Evolutionary conservation across 169 alveolate genomes (phyloP).

Genomic region (Eimeria maxima): DNA sequence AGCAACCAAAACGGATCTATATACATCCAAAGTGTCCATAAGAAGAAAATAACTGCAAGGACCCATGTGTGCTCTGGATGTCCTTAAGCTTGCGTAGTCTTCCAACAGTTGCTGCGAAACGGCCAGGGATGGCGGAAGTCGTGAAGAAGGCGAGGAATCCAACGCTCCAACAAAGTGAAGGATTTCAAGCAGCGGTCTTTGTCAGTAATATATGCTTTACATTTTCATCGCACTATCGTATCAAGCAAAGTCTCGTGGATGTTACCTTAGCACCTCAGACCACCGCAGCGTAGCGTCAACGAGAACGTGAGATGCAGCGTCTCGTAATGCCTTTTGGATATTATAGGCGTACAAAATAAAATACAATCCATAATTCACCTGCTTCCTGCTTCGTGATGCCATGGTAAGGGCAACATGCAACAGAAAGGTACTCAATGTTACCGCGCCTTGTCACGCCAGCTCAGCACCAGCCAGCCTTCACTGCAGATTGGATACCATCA

Average conservation of each 20-base stretch:
- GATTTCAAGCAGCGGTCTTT: neutral
- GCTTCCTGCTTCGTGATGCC: neutral
- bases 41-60: neutral
- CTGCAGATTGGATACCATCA: conserved; percentile 41
- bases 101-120: neutral
- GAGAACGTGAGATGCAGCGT: neutral
- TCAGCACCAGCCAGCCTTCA: conserved; percentile 31
- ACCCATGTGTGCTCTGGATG: neutral
- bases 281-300: neutral
- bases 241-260: neutral
- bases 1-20: neutral
- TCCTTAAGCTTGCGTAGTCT: neutral
- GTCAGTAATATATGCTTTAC: neutral
- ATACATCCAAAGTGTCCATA: neutral
- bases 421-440: neutral
- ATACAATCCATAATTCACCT: neutral
- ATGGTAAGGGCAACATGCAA: neutral
- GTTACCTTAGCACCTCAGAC: neutral
- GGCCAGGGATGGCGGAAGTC: neutral
- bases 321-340: neutral
- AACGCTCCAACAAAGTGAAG: neutral
- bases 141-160: neutral
- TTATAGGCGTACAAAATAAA: neutral
- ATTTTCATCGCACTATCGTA: neutral
- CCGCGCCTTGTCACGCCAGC: conserved; percentile 55